Percentiles rank a stretch among this genome's conserved stretches.
Evolutionary conservation across 2,329 filamentous ascomycete genomes (phyloP).

Genomic region (Chrysosporium keratinophilum): DNA sequence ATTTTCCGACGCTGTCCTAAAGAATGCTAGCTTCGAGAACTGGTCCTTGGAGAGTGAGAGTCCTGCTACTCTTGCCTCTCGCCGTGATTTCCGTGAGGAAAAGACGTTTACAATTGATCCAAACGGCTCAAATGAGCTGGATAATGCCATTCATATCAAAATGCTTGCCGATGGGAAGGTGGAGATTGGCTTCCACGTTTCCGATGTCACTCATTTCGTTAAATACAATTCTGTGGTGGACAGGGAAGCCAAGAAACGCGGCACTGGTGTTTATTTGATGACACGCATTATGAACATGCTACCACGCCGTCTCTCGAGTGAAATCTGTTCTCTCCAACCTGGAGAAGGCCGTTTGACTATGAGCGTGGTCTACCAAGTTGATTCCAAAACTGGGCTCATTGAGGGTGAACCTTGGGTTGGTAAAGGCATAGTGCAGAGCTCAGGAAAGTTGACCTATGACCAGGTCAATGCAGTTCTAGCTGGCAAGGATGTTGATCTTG

Average conservation of each 20-base stretch:
- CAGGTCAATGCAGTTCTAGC: conserved; percentile 75
- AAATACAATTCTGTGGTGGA: conserved; percentile 93
- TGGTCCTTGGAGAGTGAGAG: conserved; percentile 82
- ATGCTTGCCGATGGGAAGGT: conserved; percentile 70
- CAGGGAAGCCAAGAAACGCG: conserved; percentile 93
- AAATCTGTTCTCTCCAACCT: conserved; percentile 77
- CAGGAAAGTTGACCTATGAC: conserved; percentile 70
- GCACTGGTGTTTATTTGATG: conserved; percentile 88
- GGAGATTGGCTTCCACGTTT: conserved; percentile 89
- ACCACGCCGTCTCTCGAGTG: conserved; percentile 70
- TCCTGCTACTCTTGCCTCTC: conserved; percentile 58
- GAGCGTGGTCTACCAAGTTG: conserved; percentile 86
- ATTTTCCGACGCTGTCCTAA: conserved; percentile 90
- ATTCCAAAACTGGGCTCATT: conserved; percentile 67
- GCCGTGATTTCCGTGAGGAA: conserved; percentile 83
- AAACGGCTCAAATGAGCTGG: conserved; percentile 75
- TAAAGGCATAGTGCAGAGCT: conserved; percentile 85
- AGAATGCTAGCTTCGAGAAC: conserved; percentile 83
- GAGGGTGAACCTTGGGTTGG: conserved; percentile 91
- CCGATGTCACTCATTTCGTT: conserved; percentile 92
- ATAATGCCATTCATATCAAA: conserved; percentile 89
- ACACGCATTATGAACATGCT: conserved; percentile 82
- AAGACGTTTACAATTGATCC: conserved; percentile 87
- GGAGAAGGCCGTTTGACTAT: conserved; percentile 84
- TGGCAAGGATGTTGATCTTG: conserved; percentile 53